phyloP scores from a whole-genome alignment of 2,329 filamentous ascomycete genomes.

The Colletotrichum zoysiae region DNA sequence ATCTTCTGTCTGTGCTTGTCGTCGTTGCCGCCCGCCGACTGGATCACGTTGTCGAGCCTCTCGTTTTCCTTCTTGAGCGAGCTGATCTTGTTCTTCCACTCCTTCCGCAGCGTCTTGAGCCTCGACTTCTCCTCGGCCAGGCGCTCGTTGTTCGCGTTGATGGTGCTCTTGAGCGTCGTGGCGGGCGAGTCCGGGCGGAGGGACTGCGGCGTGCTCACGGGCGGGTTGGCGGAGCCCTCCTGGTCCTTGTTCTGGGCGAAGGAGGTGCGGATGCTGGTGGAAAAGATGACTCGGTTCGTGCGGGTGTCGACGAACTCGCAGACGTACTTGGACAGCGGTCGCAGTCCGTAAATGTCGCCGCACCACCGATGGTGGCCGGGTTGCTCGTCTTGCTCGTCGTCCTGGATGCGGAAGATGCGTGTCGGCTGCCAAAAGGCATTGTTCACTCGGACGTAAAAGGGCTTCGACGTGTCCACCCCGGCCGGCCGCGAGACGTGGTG shows the following conservation, averaged over 20 bases:
- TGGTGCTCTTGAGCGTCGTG: constrained; percentile 82
- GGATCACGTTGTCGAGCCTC: constrained; percentile 73
- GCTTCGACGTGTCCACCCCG: constrained; percentile 76
- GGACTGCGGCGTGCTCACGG: constrained; percentile 65
- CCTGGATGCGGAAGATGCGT: constrained; percentile 69
- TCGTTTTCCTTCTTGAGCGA: constrained; percentile 80
- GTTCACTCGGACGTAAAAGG: constrained; percentile 84
- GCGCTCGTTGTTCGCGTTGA: constrained; percentile 77
- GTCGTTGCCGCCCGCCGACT: constrained; percentile 78
- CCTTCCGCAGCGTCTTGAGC: constrained; percentile 78
- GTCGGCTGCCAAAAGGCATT: constrained; percentile 85
- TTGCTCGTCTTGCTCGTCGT: constrained; percentile 46
- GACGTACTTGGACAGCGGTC: constrained; percentile 81
- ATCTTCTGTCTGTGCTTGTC: constrained; percentile 82
- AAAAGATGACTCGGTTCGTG: constrained; percentile 76
- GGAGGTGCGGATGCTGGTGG: constrained; percentile 77
- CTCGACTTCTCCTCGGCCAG: constrained; percentile 76
- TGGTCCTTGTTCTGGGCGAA: constrained; percentile 60
- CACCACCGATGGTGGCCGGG: constrained; percentile 70
- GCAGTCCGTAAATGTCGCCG: constrained; percentile 77
- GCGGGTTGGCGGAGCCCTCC: constrained; percentile 52
- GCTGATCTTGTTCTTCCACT: constrained; percentile 78
- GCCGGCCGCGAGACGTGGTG: constrained; percentile 54
- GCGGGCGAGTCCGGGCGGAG: constrained; percentile 81
- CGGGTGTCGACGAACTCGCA: constrained; percentile 81